Percentiles rank a stretch among this genome's conserved stretches.
Conservation (phyloP, 257 asterid genomes). For the Solanum dulcamara region DNA sequence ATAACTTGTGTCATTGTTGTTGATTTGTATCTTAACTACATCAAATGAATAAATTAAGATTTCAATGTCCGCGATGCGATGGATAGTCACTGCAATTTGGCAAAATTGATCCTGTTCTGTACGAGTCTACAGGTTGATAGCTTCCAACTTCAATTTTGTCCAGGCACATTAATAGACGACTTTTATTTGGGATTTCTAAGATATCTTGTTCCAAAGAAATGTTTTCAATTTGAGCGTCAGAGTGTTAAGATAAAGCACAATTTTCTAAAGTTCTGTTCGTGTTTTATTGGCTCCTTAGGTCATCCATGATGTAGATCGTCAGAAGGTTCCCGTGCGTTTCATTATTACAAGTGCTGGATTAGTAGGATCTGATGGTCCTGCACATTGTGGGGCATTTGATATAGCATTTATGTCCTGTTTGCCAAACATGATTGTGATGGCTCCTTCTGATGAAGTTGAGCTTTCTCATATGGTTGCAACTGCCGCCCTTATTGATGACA, state of each 20-base stretch:
- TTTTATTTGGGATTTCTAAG: background rate
- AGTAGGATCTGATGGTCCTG: conserved; percentile 75
- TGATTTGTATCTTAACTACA: background rate
- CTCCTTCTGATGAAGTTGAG: conserved; percentile 80
- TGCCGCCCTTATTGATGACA: conserved; percentile 48
- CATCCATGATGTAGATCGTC: conserved; percentile 83
- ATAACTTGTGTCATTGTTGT: background rate
- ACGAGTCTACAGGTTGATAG: background rate
- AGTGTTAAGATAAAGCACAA: background rate
- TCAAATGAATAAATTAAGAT: background rate
- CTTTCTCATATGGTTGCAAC: conserved; percentile 75
- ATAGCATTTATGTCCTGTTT: conserved; percentile 79
- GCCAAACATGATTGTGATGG: conserved; percentile 96
- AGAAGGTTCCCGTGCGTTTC: conserved; percentile 77
- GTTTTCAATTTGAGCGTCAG: background rate
- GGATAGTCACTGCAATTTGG: background rate
- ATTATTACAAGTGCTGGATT: conserved; percentile 69
- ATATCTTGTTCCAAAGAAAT: background rate
- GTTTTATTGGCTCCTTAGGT: conserved; percentile 30
- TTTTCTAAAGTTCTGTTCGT: background rate
- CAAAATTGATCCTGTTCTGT: background rate
- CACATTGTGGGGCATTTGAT: conserved; percentile 73
- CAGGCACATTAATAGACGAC: background rate
- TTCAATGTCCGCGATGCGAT: background rate
- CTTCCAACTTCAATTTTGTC: background rate